Base-by-base conservation (phyloP, 805 yeast genomes). In the Yamadazyma sp. region DNA sequence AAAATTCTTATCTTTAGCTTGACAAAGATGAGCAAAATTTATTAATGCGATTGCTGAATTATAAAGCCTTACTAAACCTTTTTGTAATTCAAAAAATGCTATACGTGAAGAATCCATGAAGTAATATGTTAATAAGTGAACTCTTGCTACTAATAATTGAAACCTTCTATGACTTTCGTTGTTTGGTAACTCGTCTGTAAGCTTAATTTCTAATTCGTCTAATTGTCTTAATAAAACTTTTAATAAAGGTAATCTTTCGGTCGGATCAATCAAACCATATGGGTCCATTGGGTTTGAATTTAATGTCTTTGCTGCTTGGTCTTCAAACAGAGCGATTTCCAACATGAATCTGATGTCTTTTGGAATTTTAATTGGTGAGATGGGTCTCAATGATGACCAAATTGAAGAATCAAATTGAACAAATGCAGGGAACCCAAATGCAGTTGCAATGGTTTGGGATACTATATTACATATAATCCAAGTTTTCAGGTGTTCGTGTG, bases 381-480 rank as follows among this genome's bases (percentile, higher is more conserved):
- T 23, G 8, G 75, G 69, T 29, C 74, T 59, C 46, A 75, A 72
- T 3, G 79, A 69, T 5, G 69, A 69, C 50, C 79, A 60, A 2
- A 82, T 75, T 1, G 87, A 71, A 17, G 82, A 72, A 54, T 87
- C 95, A 52, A 88, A 85, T 40, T 82, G 86, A 4, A 86, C 89
- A 58, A 87, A 88, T 0, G 95, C 87, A 0, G 98, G 98, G 52
- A 84, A 89, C 13, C 98, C 98, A 62, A 88, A 87, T 8, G 95
- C 82, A 2, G 95, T 79, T 3, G 96, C 96, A 42, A 93, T 80
- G 2, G 82, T 76, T 58, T 93, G 98, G 2, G 95, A 83, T 0
- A 86, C 95, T 15, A 86, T 75, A 53, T 93, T 93, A 52, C 96
- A 87, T 8, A 86, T 76, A n/a, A 86, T 76, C 98, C 98, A 91